phyloP scores from a whole-genome alignment of 2,329 filamentous ascomycete species.

The Ilyonectria mors-panacis region DNA sequence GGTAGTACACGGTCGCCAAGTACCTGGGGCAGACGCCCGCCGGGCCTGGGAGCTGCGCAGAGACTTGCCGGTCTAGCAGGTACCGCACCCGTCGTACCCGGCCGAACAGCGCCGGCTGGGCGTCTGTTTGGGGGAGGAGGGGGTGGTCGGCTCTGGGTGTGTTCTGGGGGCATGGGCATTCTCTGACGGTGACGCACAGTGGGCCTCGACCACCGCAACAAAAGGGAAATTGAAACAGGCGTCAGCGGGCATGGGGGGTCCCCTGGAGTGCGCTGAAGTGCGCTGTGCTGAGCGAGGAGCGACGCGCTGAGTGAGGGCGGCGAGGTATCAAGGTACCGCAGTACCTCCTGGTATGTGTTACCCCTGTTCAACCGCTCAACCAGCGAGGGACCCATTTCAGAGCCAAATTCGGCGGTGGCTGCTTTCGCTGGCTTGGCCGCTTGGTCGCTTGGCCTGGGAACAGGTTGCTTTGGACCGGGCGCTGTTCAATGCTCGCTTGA shows the following conservation, averaged over 20 bases:
- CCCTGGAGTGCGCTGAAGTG: conserved; percentile 28
- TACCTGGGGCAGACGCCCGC: conserved; percentile 42
- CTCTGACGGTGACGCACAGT: conserved; percentile 36
- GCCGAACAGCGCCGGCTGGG: conserved; percentile 15
- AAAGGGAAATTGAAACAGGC: conserved; percentile 48
- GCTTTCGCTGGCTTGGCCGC: conserved; percentile 8
- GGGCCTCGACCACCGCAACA: conserved; percentile 36
- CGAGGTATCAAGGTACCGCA: neutral
- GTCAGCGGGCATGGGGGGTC: conserved; percentile 34
- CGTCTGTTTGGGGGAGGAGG: conserved; percentile 1
- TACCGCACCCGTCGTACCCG: conserved; percentile 23
- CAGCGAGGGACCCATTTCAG: conserved; percentile 16
- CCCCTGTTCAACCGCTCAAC: conserved; percentile 1
- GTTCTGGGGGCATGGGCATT: neutral
- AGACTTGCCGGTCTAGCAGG: neutral
- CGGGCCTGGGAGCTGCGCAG: neutral
- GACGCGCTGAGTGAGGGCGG: neutral
- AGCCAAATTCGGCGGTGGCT: conserved; percentile 38
- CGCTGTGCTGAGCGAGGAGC: conserved; percentile 11
- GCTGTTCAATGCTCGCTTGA: conserved; percentile 25
- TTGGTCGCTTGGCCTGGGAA: neutral
- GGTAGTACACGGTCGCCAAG: conserved; percentile 43
- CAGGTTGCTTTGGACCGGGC: conserved; percentile 21
- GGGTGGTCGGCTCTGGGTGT: neutral
- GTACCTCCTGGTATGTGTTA: neutral